Percentiles rank a stretch among this genome's conserved stretches.
These are phyloP conservation scores for Paramyrothecium roridum DNA, from an alignment of 2,329 filamentous ascomycete species.

Conservation along the genomic window DNA sequence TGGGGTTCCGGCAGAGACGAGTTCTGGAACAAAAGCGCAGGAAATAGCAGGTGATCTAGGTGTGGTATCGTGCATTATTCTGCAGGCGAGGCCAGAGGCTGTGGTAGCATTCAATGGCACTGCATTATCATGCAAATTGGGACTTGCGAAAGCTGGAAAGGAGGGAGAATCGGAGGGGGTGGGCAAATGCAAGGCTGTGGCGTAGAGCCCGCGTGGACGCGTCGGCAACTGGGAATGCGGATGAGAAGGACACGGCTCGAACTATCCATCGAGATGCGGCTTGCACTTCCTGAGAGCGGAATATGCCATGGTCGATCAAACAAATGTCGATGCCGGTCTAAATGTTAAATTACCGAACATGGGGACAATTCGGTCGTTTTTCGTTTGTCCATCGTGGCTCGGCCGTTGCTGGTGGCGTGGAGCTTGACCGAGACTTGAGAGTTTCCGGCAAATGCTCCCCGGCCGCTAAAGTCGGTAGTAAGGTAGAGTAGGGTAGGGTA, in stretches of 20 bases:
- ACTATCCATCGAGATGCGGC: too few relatives aligned
- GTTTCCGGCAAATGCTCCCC: not conserved
- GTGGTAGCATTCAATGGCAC: not conserved
- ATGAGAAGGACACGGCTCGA: too few relatives aligned
- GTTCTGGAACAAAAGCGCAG: not conserved
- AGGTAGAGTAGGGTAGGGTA: not conserved
- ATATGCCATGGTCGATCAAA: too few relatives aligned
- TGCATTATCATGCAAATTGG: not conserved
- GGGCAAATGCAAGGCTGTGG: not conserved
- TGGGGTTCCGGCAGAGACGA: not conserved
- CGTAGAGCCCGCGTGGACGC: not conserved
- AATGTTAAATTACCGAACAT: too few relatives aligned
- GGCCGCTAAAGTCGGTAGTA: not conserved
- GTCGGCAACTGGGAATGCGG: too few relatives aligned
- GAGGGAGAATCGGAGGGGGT: not conserved
- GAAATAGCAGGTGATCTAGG: not conserved
- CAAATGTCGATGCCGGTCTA: too few relatives aligned
- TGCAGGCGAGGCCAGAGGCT: not conserved
- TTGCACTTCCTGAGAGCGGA: too few relatives aligned
- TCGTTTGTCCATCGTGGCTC: too few relatives aligned
- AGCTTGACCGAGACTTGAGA: too few relatives aligned
- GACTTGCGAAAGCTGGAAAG: not conserved
- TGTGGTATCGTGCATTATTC: not conserved
- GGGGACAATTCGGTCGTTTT: too few relatives aligned
- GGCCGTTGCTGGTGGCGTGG: too few relatives aligned